Evolutionary conservation across 192 early-diverging fungal species (phyloP).

Genomic region (Mortierella hygrophila): DNA sequence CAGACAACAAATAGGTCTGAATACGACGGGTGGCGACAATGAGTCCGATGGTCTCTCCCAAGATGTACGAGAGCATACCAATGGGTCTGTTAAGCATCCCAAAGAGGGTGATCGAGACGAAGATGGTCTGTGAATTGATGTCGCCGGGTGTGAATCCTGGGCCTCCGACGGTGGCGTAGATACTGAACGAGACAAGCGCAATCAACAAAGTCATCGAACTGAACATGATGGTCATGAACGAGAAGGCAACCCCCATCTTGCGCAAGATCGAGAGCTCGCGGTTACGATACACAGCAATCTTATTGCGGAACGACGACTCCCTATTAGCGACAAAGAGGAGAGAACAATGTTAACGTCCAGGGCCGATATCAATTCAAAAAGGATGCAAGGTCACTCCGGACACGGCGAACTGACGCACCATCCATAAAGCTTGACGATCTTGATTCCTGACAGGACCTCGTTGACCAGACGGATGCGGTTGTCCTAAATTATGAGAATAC

Average conservation of each 20-base stretch:
- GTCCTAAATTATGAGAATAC: neutral
- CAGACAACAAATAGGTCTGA: conserved; percentile 20
- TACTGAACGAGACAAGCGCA: conserved; percentile 34
- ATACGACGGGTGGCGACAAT: conserved; percentile 33
- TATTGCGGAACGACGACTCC: conserved; percentile 24
- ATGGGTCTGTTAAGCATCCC: conserved; percentile 41
- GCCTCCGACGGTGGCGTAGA: conserved; percentile 38
- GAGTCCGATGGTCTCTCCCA: conserved; percentile 13
- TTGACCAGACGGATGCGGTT: conserved; percentile 15
- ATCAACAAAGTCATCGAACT: conserved; percentile 34
- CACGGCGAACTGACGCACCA: neutral
- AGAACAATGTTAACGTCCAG: neutral
- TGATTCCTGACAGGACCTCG: conserved; percentile 15
- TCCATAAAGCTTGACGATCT: conserved; percentile 25
- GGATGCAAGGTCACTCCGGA: no score
- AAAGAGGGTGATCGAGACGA: conserved; percentile 35
- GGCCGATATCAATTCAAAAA: neutral
- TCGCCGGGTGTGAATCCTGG: conserved; percentile 23
- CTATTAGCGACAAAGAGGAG: neutral
- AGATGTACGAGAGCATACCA: conserved; percentile 25
- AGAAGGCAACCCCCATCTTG: conserved; percentile 35
- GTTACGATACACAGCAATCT: conserved; percentile 17
- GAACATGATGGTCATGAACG: conserved; percentile 30
- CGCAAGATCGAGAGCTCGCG: conserved; percentile 25
- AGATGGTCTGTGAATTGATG: conserved; percentile 35